These are phyloP conservation scores for Trichosporon faecale DNA, from an alignment of 1,284 basidiomycete species.

Conservation along the genomic window DNA sequence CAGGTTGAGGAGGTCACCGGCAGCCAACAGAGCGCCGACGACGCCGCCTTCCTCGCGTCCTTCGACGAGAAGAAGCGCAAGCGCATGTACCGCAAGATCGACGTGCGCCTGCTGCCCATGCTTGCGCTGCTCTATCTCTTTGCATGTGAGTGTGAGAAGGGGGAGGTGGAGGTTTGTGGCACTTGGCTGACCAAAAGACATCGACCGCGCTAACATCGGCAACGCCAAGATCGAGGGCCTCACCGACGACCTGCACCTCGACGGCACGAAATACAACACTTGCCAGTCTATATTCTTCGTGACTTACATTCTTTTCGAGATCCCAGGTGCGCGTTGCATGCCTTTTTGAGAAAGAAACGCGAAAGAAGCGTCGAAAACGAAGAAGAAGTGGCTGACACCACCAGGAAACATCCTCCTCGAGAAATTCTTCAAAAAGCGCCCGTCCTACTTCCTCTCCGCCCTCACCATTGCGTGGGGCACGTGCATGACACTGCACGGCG, in stretches of 20 bases:
- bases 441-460: background rate
- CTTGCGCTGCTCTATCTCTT: slow-evolving; percentile 63
- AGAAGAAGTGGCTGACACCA: background rate
- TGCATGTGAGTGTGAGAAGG: slow-evolving; percentile 60
- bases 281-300: slow-evolving; percentile 36
- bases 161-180: background rate
- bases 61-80: slow-evolving; percentile 1
- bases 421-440: slow-evolving; percentile 5
- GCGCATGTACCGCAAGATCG: slow-evolving; percentile 22
- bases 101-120: slow-evolving; percentile 31
- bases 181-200: slow-evolving; percentile 16
- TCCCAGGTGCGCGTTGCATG: slow-evolving; percentile 26
- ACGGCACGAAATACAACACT: slow-evolving; percentile 32
- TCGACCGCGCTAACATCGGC: slow-evolving; percentile 27
- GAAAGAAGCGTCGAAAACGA: too few relatives aligned
- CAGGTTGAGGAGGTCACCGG: background rate
- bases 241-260: slow-evolving; percentile 19
- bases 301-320: slow-evolving; percentile 43
- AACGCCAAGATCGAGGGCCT: slow-evolving; percentile 30
- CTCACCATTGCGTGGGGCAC: background rate
- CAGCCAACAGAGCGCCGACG: slow-evolving; percentile 1
- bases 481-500: slow-evolving; percentile 19
- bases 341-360: too few relatives aligned
- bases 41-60: slow-evolving; percentile 12
- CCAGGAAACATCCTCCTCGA: slow-evolving; percentile 16